Evolutionary conservation across 345 rosid genomes (phyloP).

Genomic region (Salix arbutifolia): DNA sequence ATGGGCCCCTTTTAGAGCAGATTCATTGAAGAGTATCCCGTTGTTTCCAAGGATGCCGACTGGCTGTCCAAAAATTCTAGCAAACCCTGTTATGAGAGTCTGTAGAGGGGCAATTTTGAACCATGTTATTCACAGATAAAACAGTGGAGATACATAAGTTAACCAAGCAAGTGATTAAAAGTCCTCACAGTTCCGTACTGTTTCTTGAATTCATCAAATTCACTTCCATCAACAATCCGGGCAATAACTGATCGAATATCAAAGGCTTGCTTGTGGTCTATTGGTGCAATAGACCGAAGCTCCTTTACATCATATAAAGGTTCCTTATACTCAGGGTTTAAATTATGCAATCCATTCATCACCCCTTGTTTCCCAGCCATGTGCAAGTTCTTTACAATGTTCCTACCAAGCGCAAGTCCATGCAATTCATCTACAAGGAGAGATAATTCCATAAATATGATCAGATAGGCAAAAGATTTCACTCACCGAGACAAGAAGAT

Average conservation of each 20-base stretch:
- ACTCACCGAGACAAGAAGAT: not conserved
- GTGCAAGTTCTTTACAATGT: conserved; percentile 85
- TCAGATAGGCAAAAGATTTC: not conserved
- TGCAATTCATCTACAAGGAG: conserved; percentile 75
- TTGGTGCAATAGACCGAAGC: conserved; percentile 85
- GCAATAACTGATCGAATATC: conserved; percentile 89
- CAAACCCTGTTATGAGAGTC: conserved; percentile 93
- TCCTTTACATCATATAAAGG: conserved; percentile 78
- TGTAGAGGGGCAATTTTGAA: conserved; percentile 32
- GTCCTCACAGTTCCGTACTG: conserved; percentile 87
- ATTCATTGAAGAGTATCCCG: conserved; percentile 85
- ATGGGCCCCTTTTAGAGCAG: conserved; percentile 96
- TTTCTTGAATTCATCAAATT: conserved; percentile 97
- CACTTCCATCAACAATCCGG: conserved; percentile 90
- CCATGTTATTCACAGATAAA: conserved; percentile 7
- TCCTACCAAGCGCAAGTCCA: conserved; percentile 90
- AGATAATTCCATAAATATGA: conserved; percentile 1
- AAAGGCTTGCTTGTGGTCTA: conserved; percentile 82
- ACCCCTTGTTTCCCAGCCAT: conserved; percentile 62
- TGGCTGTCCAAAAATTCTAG: conserved; percentile 71
- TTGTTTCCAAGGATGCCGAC: conserved; percentile 93
- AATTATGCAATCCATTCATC: conserved; percentile 30
- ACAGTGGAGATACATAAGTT: not conserved
- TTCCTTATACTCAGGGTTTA: conserved; percentile 47
- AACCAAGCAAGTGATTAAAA: conserved; percentile 11